phyloP scores from a whole-genome alignment of 345 rosid genomes.

The Bretschneidera sinensis region DNA sequence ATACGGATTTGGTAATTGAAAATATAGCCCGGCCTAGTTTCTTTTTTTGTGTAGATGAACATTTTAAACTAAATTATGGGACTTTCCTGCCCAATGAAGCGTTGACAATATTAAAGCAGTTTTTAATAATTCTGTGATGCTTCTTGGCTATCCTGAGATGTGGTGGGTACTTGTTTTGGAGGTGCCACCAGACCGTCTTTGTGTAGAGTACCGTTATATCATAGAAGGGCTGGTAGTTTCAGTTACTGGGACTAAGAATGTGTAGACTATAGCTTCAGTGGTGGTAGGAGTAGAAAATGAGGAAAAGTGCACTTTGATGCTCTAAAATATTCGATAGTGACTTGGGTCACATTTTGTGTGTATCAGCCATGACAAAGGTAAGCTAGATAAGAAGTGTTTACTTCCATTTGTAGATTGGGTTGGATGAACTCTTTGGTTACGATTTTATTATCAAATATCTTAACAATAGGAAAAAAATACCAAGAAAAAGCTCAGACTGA shows the following conservation, averaged over 20 bases:
- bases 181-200: not conserved
- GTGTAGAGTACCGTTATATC: not conserved
- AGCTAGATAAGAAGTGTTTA: not conserved
- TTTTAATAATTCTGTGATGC: not conserved
- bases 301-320: not conserved
- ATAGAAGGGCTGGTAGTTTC: not conserved
- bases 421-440: not conserved
- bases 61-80: constrained; percentile 5
- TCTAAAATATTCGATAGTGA: not conserved
- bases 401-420: not conserved
- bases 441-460: not conserved
- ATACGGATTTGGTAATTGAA: constrained; percentile 16
- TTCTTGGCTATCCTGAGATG: not conserved
- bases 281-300: too few relatives aligned
- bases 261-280: too few relatives aligned
- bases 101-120: not conserved
- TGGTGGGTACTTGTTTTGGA: not conserved
- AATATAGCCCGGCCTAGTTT: constrained; percentile 1
- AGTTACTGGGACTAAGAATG: too few relatives aligned
- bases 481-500: not conserved
- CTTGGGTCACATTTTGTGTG: not conserved
- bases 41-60: not conserved
- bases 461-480: not conserved
- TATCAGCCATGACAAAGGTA: not conserved
- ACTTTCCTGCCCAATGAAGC: not conserved